These are phyloP conservation scores for Alternaria metachromatica DNA, from an alignment of 2,329 filamentous ascomycete species.

Conservation along the genomic window DNA sequence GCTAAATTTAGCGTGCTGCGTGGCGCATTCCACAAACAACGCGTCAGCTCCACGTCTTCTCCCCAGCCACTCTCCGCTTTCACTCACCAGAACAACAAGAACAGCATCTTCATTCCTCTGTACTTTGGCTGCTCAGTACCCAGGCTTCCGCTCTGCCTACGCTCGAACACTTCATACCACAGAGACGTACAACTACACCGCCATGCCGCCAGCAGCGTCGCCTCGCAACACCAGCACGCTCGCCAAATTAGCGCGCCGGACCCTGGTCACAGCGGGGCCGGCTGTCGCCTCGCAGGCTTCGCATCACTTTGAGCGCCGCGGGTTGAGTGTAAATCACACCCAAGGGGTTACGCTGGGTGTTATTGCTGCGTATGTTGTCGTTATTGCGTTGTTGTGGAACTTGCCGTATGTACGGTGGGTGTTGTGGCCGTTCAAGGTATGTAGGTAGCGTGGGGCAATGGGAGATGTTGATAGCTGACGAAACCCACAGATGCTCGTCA, in stretches of 20 bases:
- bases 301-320: constrained; percentile 56
- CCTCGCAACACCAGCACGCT: constrained; percentile 12
- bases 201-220: constrained; percentile 34
- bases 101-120: background rate
- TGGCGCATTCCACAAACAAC: constrained; percentile 29
- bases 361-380: constrained; percentile 74
- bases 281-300: constrained; percentile 24
- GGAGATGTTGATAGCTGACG: background rate
- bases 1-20: constrained; percentile 34
- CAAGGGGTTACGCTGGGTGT: constrained; percentile 74
- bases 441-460: background rate
- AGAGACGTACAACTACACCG: background rate
- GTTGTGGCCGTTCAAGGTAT: constrained; percentile 81
- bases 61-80: constrained; percentile 10
- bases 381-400: constrained; percentile 80
- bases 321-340: constrained; percentile 68
- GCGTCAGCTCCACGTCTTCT: constrained; percentile 22
- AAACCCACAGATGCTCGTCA: constrained; percentile 61
- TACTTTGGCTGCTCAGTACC: background rate
- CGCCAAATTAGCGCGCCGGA: constrained; percentile 35
- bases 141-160: background rate
- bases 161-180: background rate
- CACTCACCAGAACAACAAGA: background rate
- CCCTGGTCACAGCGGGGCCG: constrained; percentile 36
- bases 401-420: constrained; percentile 76